These are phyloP conservation scores for Leccinum colubrinum DNA, from an alignment of 1,284 basidiomycete species.

Conservation along the genomic window DNA sequence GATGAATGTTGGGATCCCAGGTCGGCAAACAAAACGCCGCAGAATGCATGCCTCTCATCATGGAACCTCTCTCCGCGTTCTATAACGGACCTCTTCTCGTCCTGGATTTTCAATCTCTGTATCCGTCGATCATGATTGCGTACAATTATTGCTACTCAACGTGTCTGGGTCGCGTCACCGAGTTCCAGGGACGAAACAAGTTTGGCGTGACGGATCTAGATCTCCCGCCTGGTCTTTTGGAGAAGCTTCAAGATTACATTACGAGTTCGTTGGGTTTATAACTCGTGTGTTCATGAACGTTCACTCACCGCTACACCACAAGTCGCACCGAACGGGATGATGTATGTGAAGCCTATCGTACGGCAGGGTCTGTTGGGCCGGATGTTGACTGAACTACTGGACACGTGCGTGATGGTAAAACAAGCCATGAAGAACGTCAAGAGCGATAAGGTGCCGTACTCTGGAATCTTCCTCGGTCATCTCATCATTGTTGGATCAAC, in stretches of 20 bases:
- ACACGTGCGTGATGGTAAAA: slow-evolving; percentile 98
- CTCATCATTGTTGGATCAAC: not conserved
- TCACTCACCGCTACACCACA: slow-evolving; percentile 4
- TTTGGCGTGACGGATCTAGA: slow-evolving; percentile 84
- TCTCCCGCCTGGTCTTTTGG: slow-evolving; percentile 67
- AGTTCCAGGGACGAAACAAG: slow-evolving; percentile 87
- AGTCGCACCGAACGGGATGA: slow-evolving; percentile 95
- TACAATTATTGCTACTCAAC: slow-evolving; percentile 98
- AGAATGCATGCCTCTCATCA: slow-evolving; percentile 91
- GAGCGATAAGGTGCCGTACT: slow-evolving; percentile 59
- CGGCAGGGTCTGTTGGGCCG: slow-evolving; percentile 85
- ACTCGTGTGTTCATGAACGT: not conserved
- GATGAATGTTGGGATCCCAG: slow-evolving; percentile 37
- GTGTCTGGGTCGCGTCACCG: slow-evolving; percentile 84
- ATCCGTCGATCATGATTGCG: slow-evolving; percentile 97
- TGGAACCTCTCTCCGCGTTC: slow-evolving; percentile 92
- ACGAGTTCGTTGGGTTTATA: slow-evolving; percentile 48
- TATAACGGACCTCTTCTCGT: slow-evolving; percentile 76
- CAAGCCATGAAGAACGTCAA: slow-evolving; percentile 86
- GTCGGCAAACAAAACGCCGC: slow-evolving; percentile 97
- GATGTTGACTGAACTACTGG: slow-evolving; percentile 92
- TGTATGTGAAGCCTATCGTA: slow-evolving; percentile 88
- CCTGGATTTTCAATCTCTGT: slow-evolving; percentile 94
- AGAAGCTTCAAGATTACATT: slow-evolving; percentile 70
- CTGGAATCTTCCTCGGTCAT: not conserved